Conservation (phyloP, 441 rosid genomes). For the Dalechampia spathulata region DNA sequence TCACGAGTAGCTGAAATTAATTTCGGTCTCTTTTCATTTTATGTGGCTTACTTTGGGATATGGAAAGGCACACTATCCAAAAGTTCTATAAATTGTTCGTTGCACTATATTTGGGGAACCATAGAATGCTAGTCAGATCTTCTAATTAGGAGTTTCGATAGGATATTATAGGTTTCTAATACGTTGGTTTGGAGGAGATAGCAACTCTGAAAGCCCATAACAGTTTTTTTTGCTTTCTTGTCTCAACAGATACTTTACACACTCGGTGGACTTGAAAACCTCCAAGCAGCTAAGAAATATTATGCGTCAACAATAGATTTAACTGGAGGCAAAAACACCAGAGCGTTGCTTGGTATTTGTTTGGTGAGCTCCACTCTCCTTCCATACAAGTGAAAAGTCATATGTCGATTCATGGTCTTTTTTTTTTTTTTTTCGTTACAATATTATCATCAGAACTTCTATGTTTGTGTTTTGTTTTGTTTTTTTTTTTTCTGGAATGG, state of each 20-base stretch:
- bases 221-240: conserved; percentile 6
- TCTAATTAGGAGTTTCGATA: not conserved
- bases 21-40: no score
- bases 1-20: no score
- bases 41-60: no score
- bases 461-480: no score
- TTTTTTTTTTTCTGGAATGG: no score
- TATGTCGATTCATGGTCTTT: not conserved
- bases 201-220: not conserved
- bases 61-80: no score
- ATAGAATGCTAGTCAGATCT: not conserved
- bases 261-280: conserved; percentile 83
- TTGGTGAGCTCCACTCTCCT: conserved; percentile 47
- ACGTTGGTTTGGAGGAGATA: not conserved
- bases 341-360: conserved; percentile 88
- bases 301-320: conserved; percentile 77
- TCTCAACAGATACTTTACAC: conserved; percentile 82
- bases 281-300: conserved; percentile 81
- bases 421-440: no score
- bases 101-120: no score
- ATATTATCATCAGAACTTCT: no score
- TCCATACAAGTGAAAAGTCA: not conserved
- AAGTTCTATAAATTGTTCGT: no score
- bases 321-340: conserved; percentile 90
- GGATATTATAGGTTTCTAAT: not conserved